Evolutionary conservation across 371 early-diverging fungal species (phyloP).

Genomic region (Apophysomyces variabilis): DNA sequence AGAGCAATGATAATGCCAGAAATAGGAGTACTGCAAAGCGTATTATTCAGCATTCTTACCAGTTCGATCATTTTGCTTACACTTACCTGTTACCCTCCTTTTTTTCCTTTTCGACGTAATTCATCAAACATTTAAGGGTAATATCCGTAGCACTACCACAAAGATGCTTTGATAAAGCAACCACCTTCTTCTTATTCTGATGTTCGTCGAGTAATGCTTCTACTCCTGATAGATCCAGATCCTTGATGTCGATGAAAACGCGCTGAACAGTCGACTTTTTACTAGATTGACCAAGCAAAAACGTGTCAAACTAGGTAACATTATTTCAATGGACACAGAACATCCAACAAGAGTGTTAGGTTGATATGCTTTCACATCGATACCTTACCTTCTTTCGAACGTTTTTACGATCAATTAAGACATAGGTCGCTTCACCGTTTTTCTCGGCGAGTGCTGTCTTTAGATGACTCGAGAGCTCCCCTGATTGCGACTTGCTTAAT

Average conservation of each 20-base stretch:
- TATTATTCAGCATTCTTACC: not conserved
- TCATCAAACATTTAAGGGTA: constrained; percentile 74
- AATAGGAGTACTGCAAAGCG: constrained; percentile 46
- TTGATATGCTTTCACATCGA: not conserved
- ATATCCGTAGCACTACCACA: constrained; percentile 95
- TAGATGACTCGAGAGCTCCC: constrained; percentile 66
- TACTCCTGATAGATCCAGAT: constrained; percentile 65
- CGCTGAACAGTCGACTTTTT: constrained; percentile 62
- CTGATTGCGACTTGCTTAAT: constrained; percentile 31
- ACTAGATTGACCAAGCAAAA: constrained; percentile 37
- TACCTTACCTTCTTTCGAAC: constrained; percentile 68
- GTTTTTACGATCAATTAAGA: constrained; percentile 80
- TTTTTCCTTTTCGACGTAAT: constrained; percentile 54
- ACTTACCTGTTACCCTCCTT: constrained; percentile 34
- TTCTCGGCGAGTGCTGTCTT: constrained; percentile 61
- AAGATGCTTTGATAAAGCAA: constrained; percentile 87
- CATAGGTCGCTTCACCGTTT: constrained; percentile 60
- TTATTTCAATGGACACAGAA: not conserved
- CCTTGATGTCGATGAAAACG: constrained; percentile 82
- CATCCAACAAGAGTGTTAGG: too few relatives aligned
- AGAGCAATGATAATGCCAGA: constrained; percentile 84
- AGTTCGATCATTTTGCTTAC: constrained; percentile 5
- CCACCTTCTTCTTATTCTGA: constrained; percentile 53
- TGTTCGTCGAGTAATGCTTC: constrained; percentile 36
- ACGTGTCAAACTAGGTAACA: constrained; percentile 43